A percentile compares a stretch with the other conserved stretches of the same genome.
phyloP scores from a whole-genome alignment of 495 filamentous ascomycete species.

The Neurospora intermedia region DNA sequence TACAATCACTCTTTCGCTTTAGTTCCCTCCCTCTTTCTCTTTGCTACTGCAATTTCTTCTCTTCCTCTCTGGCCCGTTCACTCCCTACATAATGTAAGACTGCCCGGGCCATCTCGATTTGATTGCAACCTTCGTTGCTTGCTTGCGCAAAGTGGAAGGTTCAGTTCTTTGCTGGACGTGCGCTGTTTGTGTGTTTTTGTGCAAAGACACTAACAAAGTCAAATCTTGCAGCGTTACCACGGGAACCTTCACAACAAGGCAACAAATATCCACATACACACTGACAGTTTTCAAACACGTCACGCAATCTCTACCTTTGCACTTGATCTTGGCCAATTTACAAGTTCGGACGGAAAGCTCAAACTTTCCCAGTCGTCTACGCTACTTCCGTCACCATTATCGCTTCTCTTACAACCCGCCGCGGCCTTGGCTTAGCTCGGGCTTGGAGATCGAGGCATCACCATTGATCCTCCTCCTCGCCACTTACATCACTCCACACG shows the following conservation, averaged over 20 bases:
- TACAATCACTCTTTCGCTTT: not conserved
- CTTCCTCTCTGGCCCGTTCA: not conserved
- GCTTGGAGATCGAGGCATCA: not conserved
- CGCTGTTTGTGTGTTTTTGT: not conserved
- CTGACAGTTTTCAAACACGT: not conserved
- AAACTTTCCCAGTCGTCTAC: not conserved
- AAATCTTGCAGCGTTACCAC: not conserved
- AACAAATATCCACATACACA: not conserved
- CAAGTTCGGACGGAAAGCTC: not conserved
- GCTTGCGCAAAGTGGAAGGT: not conserved
- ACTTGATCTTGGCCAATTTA: not conserved
- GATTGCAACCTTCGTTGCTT: not conserved
- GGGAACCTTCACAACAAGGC: not conserved
- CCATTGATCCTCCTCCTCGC: not conserved
- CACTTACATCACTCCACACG: not conserved
- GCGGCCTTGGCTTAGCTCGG: not conserved
- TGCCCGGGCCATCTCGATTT: not conserved
- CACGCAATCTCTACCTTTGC: not conserved
- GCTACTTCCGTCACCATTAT: not conserved
- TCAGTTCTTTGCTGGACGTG: not conserved
- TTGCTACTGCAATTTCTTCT: not conserved
- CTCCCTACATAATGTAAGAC: not conserved
- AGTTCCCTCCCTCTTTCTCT: not conserved
- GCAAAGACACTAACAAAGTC: not conserved
- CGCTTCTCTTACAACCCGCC: not conserved